Evolutionary conservation across 1,284 basidiomycete genomes (phyloP).

Genomic region (Taiwanofungus camphoratus): DNA sequence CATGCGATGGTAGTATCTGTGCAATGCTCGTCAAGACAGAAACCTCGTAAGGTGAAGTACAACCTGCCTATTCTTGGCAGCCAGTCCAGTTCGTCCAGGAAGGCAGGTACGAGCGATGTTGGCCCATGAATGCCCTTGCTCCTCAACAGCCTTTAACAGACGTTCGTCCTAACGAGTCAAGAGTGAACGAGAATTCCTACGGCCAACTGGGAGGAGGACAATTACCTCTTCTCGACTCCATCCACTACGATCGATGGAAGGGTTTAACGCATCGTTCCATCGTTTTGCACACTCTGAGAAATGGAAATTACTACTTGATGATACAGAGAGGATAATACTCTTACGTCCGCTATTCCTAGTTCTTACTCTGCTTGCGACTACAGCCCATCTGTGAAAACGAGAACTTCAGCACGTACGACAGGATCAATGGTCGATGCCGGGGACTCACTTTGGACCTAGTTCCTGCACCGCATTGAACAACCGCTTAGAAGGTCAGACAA

Average conservation of each 20-base stretch:
- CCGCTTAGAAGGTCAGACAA: constrained; percentile 24
- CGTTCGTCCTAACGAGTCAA: constrained; percentile 36
- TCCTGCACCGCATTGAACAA: constrained; percentile 48
- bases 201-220: neutral
- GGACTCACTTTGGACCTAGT: constrained; percentile 41
- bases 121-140: constrained; percentile 52
- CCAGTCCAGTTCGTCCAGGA: constrained; percentile 49
- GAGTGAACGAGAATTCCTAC: constrained; percentile 1
- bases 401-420: neutral
- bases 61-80: constrained; percentile 50
- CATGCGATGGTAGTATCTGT: constrained; percentile 19
- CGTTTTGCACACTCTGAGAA: constrained; percentile 53
- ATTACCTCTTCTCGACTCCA: constrained; percentile 48
- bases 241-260: constrained; percentile 49
- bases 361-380: constrained; percentile 46
- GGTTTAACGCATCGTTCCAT: constrained; percentile 53
- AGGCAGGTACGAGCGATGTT: constrained; percentile 54
- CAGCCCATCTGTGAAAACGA: constrained; percentile 37
- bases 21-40: neutral
- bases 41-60: constrained; percentile 1
- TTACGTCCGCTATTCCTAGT: constrained; percentile 51
- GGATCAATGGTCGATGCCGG: neutral
- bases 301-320: constrained; percentile 8
- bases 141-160: constrained; percentile 44
- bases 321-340: constrained; percentile 18